phyloP scores from a whole-genome alignment of 345 rosid genomes.

The Kandelia obovata region DNA sequence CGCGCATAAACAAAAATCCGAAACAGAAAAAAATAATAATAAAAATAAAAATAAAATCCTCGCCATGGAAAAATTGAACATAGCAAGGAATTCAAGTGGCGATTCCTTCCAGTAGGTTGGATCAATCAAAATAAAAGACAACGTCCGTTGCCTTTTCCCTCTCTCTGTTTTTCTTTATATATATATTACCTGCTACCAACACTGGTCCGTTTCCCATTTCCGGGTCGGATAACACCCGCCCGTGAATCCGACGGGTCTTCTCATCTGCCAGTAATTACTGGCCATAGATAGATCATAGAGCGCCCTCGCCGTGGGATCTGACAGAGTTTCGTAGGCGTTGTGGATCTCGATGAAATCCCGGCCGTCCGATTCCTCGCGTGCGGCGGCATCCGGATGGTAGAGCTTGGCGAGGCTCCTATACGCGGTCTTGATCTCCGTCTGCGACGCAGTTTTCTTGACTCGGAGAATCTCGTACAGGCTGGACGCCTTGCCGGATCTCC shows the following conservation, averaged over 20 bases:
- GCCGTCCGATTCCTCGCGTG: slow-evolving; percentile 35
- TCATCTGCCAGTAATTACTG: not conserved
- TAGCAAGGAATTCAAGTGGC: too few species aligned
- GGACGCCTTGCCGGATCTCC: not conserved
- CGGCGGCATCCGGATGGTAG: slow-evolving; percentile 51
- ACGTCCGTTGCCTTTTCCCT: not conserved
- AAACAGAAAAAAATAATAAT: too few species aligned
- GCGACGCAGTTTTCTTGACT: slow-evolving; percentile 14
- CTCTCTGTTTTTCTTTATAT: not conserved
- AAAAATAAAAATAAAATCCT: too few species aligned
- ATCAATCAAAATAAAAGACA: not conserved
- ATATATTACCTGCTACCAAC: slow-evolving; percentile 44
- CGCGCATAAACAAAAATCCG: too few species aligned
- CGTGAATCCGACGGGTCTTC: slow-evolving; percentile 17
- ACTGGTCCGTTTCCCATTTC: slow-evolving; percentile 93
- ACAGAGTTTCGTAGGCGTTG: slow-evolving; percentile 63
- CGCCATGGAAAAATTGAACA: too few species aligned
- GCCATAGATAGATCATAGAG: slow-evolving; percentile 57
- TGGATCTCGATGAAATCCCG: slow-evolving; percentile 64
- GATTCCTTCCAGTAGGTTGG: too few species aligned
- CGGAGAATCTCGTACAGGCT: slow-evolving; percentile 29
- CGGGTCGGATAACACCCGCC: slow-evolving; percentile 37
- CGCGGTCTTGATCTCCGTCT: slow-evolving; percentile 20
- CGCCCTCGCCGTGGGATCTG: slow-evolving; percentile 72
- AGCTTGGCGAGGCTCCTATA: slow-evolving; percentile 45